Evolutionary conservation across 2,329 filamentous ascomycete species (phyloP).

Genomic region (Ilyonectria mors-panacis): DNA sequence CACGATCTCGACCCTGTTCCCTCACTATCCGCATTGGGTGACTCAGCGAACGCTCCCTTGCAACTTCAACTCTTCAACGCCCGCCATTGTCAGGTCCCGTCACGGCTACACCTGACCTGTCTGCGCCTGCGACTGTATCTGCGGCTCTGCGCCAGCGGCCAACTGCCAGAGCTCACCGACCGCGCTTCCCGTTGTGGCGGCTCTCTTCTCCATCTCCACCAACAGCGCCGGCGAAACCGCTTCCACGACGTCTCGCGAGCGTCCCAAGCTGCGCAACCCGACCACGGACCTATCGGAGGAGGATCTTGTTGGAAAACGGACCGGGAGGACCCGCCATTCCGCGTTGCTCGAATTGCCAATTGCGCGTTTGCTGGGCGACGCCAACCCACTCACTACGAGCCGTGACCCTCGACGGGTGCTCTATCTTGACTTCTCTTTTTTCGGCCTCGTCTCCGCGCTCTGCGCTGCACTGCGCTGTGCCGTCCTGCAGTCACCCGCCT

Average conservation of each 20-base stretch:
- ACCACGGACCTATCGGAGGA: slow-evolving; percentile 13
- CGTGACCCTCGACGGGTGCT: slow-evolving; percentile 36
- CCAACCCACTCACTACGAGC: slow-evolving; percentile 24
- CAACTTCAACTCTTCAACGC: slow-evolving; percentile 22
- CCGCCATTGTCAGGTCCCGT: slow-evolving; percentile 20
- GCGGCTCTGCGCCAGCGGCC: slow-evolving; percentile 27
- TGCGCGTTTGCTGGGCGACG: slow-evolving; percentile 35
- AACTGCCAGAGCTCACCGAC: slow-evolving; percentile 21
- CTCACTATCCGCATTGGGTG: slow-evolving; percentile 29
- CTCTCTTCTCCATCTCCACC: slow-evolving; percentile 25
- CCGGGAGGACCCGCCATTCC: slow-evolving; percentile 25
- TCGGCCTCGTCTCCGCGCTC: slow-evolving; percentile 28
- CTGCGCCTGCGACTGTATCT: slow-evolving; percentile 24
- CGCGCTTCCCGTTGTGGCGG: slow-evolving; percentile 19
- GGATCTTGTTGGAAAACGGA: slow-evolving; percentile 13
- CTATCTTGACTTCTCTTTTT: slow-evolving; percentile 21
- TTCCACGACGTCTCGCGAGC: slow-evolving; percentile 16
- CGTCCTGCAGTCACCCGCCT: slow-evolving; percentile 43
- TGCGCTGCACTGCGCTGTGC: slow-evolving; percentile 42
- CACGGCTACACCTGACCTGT: slow-evolving; percentile 16
- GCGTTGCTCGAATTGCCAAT: slow-evolving; percentile 29
- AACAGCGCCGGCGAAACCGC: slow-evolving; percentile 1
- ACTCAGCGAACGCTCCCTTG: slow-evolving; percentile 34
- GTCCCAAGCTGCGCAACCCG: slow-evolving; percentile 17
- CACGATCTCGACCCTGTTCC: slow-evolving; percentile 15